These are phyloP conservation scores for Centella asiatica DNA, from an alignment of 129 eudicot species.

Conservation along the genomic window DNA sequence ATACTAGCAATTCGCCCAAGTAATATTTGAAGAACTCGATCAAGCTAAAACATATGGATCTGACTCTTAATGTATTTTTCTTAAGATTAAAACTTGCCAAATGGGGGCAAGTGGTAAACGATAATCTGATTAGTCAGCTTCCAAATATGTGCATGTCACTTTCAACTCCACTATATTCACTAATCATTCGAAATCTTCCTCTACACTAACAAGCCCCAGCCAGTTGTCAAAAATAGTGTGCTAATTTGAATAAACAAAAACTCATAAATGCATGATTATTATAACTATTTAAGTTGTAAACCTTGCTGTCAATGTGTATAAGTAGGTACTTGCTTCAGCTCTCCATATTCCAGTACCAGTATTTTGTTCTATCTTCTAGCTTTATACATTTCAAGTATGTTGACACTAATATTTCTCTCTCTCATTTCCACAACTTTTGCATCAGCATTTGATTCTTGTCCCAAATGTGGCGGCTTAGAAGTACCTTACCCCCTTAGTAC, in stretches of 20 bases:
- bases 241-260: too few species aligned
- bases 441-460: slow-evolving; percentile 15
- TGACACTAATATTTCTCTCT: slow-evolving; percentile 12
- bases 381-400: slow-evolving; percentile 6
- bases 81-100: too few species aligned
- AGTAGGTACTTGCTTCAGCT: background rate
- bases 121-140: background rate
- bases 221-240: background rate
- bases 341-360: background rate
- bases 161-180: background rate
- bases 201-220: too few species aligned
- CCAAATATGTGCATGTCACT: background rate
- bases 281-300: background rate
- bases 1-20: too few species aligned
- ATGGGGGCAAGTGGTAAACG: too few species aligned
- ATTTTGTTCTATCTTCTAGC: background rate
- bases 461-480: slow-evolving; percentile 33
- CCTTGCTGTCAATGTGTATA: background rate
- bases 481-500: slow-evolving; percentile 51
- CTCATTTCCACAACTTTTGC: slow-evolving; percentile 13
- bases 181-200: too few species aligned
- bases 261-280: background rate
- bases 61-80: too few species aligned
- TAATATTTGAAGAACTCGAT: too few species aligned
- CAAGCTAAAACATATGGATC: too few species aligned